These are phyloP conservation scores for Knoxia roxburghii DNA, from an alignment of 257 asterid species.

Conservation along the genomic window DNA sequence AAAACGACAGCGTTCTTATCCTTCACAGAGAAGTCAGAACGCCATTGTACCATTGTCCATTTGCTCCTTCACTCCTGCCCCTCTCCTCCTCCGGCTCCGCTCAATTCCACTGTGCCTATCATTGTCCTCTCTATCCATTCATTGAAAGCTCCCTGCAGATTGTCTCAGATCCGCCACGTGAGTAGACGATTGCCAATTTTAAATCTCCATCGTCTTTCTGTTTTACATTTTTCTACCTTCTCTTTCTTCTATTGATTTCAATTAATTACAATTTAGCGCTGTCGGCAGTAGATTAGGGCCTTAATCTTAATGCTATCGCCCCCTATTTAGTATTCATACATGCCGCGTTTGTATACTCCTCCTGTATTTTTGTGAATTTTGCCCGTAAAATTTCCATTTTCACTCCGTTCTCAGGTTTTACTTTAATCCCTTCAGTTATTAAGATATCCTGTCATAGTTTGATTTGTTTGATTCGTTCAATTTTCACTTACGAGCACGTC, in stretches of 20 bases:
- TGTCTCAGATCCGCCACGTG: slow-evolving; percentile 17
- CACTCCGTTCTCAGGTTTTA: neutral
- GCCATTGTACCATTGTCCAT: neutral
- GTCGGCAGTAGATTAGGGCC: slow-evolving; percentile 9
- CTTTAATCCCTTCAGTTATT: neutral
- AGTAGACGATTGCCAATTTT: neutral
- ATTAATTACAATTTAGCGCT: slow-evolving; percentile 4
- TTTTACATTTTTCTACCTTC: neutral
- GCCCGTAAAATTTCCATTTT: neutral
- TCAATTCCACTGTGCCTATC: neutral
- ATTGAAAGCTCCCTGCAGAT: slow-evolving; percentile 8
- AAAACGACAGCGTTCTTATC: neutral
- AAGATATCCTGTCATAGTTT: neutral
- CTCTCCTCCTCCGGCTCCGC: neutral
- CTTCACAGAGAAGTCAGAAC: too few relatives aligned
- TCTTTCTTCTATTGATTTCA: neutral
- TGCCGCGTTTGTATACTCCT: neutral
- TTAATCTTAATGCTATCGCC: too few relatives aligned
- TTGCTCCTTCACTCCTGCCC: neutral
- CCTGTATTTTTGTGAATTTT: neutral
- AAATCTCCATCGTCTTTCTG: neutral
- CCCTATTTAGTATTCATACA: neutral
- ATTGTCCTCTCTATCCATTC: slow-evolving; percentile 4
- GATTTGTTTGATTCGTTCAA: neutral
- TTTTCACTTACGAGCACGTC: neutral